Percentiles rank a stretch among this genome's conserved stretches.
Conservation (phyloP, 352 stramenopile species). For the Phytophthora syringae region DNA sequence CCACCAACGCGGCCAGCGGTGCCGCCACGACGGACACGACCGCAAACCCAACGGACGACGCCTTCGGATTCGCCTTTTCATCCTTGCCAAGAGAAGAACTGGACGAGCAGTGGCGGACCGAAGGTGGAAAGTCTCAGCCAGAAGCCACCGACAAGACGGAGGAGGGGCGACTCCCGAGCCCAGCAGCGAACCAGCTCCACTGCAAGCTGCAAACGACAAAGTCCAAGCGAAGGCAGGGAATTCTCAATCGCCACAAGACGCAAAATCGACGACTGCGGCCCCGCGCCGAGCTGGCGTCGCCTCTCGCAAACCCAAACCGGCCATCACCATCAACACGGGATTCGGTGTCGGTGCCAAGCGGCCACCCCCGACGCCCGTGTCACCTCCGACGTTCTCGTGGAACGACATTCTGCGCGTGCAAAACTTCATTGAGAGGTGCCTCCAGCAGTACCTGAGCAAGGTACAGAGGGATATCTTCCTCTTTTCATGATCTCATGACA, state of each 20-base stretch:
- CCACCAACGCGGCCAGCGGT: not conserved
- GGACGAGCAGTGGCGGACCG: slow-evolving; percentile 20
- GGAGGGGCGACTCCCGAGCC: slow-evolving; percentile 30
- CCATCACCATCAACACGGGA: slow-evolving; percentile 46
- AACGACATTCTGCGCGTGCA: slow-evolving; percentile 90
- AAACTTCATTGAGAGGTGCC: slow-evolving; percentile 90
- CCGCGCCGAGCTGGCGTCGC: slow-evolving; percentile 23
- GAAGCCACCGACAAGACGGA: slow-evolving; percentile 27
- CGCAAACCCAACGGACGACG: slow-evolving; percentile 15
- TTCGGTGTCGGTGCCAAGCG: slow-evolving; percentile 34
- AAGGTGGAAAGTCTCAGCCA: slow-evolving; percentile 12
- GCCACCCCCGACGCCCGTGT: slow-evolving; percentile 29
- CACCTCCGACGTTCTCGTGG: slow-evolving; percentile 74
- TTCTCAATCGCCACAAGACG: slow-evolving; percentile 1
- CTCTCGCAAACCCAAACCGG: slow-evolving; percentile 37
- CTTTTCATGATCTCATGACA: too few relatives aligned
- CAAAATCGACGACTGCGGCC: not conserved
- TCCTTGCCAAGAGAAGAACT: slow-evolving; percentile 26
- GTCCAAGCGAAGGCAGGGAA: slow-evolving; percentile 6
- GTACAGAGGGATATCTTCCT: slow-evolving; percentile 31
- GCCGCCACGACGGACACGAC: slow-evolving; percentile 4
- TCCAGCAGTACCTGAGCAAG: slow-evolving; percentile 93
- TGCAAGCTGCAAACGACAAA: slow-evolving; percentile 12
- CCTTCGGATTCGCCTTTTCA: slow-evolving; percentile 38
- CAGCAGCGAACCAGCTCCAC: slow-evolving; percentile 9